These are phyloP conservation scores for Calendula officinalis DNA, from an alignment of 129 eudicot species.

Conservation along the genomic window DNA sequence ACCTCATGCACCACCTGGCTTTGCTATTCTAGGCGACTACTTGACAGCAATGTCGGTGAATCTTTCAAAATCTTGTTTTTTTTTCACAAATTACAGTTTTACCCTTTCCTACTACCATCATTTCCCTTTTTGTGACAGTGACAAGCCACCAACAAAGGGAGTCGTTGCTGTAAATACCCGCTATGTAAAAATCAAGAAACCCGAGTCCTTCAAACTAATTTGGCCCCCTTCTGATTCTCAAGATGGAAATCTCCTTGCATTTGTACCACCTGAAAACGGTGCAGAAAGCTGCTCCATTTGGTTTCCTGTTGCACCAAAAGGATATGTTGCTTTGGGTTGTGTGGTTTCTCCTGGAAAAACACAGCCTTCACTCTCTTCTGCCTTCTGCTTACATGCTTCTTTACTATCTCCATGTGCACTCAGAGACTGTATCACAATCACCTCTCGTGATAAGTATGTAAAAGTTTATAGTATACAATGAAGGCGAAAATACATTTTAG, in stretches of 20 bases:
- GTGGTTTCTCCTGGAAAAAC: conserved; percentile 81
- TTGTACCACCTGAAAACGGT: conserved; percentile 22
- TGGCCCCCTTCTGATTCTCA: conserved; percentile 64
- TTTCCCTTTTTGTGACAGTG: conserved; percentile 46
- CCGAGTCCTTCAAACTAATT: conserved; percentile 69
- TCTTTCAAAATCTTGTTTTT: conserved; percentile 12
- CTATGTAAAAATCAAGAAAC: conserved; percentile 78
- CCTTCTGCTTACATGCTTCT: conserved; percentile 72
- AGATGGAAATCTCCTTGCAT: conserved; percentile 21
- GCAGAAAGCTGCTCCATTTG: conserved; percentile 69
- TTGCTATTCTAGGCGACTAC: conserved; percentile 95
- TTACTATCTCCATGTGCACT: conserved; percentile 80
- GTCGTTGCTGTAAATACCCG: conserved; percentile 93
- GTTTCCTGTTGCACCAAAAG: conserved; percentile 97
- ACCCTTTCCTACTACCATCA: not conserved
- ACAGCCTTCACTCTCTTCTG: conserved; percentile 72
- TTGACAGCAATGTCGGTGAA: conserved; percentile 82
- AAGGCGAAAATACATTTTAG: no score
- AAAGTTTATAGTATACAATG: no score
- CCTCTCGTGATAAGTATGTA: conserved; percentile 50
- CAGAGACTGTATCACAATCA: conserved; percentile 73
- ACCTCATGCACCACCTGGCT: conserved; percentile 97
- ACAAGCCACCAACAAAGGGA: conserved; percentile 97
- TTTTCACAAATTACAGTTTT: not conserved
- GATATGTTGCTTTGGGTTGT: conserved; percentile 94